Percentiles rank a stretch among this genome's conserved stretches.
phyloP scores from a whole-genome alignment of 1,284 basidiomycete species.

The Fistulina hepatica region DNA sequence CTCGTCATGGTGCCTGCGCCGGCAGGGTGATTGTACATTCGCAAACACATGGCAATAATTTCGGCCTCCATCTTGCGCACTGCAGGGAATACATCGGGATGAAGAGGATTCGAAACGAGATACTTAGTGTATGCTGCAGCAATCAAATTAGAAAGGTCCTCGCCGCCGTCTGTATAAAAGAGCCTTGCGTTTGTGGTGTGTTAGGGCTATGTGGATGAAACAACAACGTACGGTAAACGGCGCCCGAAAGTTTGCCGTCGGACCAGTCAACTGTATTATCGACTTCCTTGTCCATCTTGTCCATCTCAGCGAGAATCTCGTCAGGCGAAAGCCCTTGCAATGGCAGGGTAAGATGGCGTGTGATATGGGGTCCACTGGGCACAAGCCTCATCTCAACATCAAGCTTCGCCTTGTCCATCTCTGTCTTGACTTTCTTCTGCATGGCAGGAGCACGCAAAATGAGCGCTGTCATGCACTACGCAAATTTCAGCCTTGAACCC shows the following conservation, averaged over 20 bases:
- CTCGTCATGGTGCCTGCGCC: conserved; percentile 90
- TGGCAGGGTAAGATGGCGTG: conserved; percentile 59
- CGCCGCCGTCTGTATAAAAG: conserved; percentile 62
- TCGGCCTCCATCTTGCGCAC: conserved; percentile 97
- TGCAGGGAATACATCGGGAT: conserved; percentile 93
- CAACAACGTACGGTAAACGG: conserved; percentile 66
- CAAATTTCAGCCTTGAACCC: not conserved
- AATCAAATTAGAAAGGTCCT: conserved; percentile 66
- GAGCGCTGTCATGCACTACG: conserved; percentile 33
- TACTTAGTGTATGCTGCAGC: conserved; percentile 63
- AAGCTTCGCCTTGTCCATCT: conserved; percentile 57
- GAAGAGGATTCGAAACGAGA: conserved; percentile 81
- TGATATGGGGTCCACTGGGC: conserved; percentile 47
- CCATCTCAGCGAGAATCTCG: conserved; percentile 75
- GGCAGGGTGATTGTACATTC: conserved; percentile 75
- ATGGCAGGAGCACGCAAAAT: conserved; percentile 60
- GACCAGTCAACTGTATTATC: conserved; percentile 47
- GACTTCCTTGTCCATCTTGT: conserved; percentile 58
- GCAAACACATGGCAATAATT: conserved; percentile 88
- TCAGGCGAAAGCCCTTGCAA: conserved; percentile 55
- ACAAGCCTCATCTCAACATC: conserved; percentile 64
- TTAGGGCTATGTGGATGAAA: conserved; percentile 4
- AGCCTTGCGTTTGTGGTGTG: conserved; percentile 1
- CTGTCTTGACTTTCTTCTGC: conserved; percentile 53
- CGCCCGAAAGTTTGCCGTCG: conserved; percentile 74